Evolutionary conservation across 345 rosid genomes (phyloP), one percentile per base, ranked within the genome.

Genomic region (Ceriops decandra): DNA sequence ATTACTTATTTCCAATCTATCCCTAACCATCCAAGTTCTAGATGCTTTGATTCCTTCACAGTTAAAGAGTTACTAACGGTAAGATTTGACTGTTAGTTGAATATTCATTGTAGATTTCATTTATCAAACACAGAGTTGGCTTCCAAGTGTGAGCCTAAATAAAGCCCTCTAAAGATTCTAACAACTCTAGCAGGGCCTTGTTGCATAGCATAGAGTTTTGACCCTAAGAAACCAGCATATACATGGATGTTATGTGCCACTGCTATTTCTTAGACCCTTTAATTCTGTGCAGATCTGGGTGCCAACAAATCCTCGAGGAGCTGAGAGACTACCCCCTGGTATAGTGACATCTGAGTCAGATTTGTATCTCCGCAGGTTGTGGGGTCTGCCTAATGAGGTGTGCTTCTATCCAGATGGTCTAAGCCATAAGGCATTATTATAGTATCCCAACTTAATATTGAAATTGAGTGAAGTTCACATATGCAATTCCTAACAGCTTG

Each of bases 311-410:
- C 99, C 97, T 30, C 88, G 84, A 53, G 99, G 97, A 27, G 96
- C 96, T 80, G 96, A 95, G 77, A 84, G 93, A 77, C 85, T 95
- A 42, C 90, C 98, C 10, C 96, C 92, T 26, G 98, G 82, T 68
- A 95, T 91, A 57, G 73, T 91, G 65, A 84, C 60, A 24, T 63
- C 93, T 46, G 88, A 88, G 79, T 95, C 98, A 21, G 97, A 95
- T 77, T 79, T 88, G 27, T 91, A 82, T 63, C 93, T 81, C 33
- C 92, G 84, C 46, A 82, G 97, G 52, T 74, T 90, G 75, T 90
- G 93, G 99, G 97, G 97, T 65, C 78, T 70, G 59, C 96, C 96
- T 47, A 82, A 70, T 61, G 93, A 91, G 93, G 99, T 91, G n/a
- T 58, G 75, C 64, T 26, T 52, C 79, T 59, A 60, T 54, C 64